A percentile compares a stretch with the other conserved stretches of the same genome.
phyloP scores from a whole-genome alignment of 352 stramenopile species.

The Phytophthora fragariae region DNA sequence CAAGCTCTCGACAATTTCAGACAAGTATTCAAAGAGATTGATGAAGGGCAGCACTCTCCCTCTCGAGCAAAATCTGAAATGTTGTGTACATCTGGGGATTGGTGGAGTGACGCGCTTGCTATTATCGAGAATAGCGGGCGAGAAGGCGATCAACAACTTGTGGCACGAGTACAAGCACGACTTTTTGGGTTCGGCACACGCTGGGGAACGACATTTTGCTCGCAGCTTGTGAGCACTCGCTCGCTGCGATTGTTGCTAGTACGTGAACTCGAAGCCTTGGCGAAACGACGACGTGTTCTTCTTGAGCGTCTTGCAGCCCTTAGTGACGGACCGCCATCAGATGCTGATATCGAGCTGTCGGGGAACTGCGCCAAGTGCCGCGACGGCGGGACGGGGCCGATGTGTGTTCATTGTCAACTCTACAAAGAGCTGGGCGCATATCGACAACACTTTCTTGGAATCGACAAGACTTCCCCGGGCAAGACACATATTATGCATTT shows the following conservation, averaged over 20 bases:
- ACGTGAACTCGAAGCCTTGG: slow-evolving; percentile 55
- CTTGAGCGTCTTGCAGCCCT: slow-evolving; percentile 48
- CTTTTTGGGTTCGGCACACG: slow-evolving; percentile 50
- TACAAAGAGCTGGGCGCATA: slow-evolving; percentile 73
- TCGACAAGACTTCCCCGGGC: slow-evolving; percentile 44
- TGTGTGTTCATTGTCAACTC: slow-evolving; percentile 72
- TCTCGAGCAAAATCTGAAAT: slow-evolving; percentile 18
- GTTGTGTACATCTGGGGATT: slow-evolving; percentile 50
- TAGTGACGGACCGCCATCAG: slow-evolving; percentile 47
- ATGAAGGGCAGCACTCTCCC: slow-evolving; percentile 9
- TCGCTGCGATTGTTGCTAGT: slow-evolving; percentile 63
- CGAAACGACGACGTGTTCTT: slow-evolving; percentile 42
- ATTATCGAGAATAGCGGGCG: slow-evolving; percentile 37
- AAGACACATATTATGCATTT: slow-evolving; percentile 21
- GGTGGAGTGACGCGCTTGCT: slow-evolving; percentile 59
- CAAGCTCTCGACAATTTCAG: slow-evolving; percentile 34
- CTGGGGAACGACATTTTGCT: slow-evolving; percentile 56
- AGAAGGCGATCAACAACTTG: slow-evolving; percentile 35
- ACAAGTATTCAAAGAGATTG: slow-evolving; percentile 12
- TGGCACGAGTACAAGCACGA: slow-evolving; percentile 58
- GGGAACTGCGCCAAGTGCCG: slow-evolving; percentile 77
- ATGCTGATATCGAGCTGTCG: slow-evolving; percentile 61
- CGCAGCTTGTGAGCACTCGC: slow-evolving; percentile 49
- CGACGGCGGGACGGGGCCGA: slow-evolving; percentile 57
- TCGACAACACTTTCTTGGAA: slow-evolving; percentile 61